Conservation (phyloP, 129 eudicot species). For the Centaurea solstitialis region DNA sequence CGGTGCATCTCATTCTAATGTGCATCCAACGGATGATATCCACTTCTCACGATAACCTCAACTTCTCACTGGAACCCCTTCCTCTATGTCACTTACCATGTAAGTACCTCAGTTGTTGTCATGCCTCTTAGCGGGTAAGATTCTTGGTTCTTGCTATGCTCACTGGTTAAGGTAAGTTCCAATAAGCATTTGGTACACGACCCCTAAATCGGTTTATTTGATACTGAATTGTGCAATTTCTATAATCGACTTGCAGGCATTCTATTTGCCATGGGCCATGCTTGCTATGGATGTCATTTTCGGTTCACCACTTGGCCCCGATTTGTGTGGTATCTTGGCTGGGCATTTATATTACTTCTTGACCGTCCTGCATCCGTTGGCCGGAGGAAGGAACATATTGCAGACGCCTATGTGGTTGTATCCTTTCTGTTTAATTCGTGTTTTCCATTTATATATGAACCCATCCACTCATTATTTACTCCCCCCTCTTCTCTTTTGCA, state of each 20-base stretch:
- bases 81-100: too few species aligned
- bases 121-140: too few species aligned
- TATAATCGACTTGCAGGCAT: conserved; percentile 48
- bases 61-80: too few species aligned
- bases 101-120: too few species aligned
- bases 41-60: too few species aligned
- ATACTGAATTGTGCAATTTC: neutral
- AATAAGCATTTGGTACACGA: too few species aligned
- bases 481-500: neutral
- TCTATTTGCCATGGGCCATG: conserved; percentile 86
- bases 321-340: conserved; percentile 67
- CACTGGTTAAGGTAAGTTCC: too few species aligned
- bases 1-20: too few species aligned
- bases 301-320: conserved; percentile 66
- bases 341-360: conserved; percentile 79
- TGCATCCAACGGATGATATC: too few species aligned
- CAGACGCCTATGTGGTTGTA: conserved; percentile 72
- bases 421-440: conserved; percentile 43
- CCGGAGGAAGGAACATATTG: conserved; percentile 64
- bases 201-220: neutral
- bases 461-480: neutral
- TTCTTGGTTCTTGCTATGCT: too few species aligned
- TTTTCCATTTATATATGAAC: neutral
- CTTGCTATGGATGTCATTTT: conserved; percentile 79
- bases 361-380: conserved; percentile 79